Percentiles rank a stretch among this genome's conserved stretches.
These are phyloP conservation scores for Rosa rugosa DNA, from an alignment of 306 rosid genomes.

Conservation along the genomic window DNA sequence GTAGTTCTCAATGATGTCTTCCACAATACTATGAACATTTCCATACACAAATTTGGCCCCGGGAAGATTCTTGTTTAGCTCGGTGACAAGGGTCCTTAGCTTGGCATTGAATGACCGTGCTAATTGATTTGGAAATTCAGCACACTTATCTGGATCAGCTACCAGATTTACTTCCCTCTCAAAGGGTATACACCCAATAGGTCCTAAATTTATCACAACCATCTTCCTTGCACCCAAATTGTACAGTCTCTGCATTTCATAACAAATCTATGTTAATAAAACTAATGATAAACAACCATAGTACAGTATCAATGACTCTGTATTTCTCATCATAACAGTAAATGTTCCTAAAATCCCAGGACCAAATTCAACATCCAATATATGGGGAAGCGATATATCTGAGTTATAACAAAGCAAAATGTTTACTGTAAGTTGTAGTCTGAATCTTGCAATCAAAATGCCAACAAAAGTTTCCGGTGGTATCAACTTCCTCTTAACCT, in stretches of 20 bases:
- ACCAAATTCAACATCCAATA: too few species aligned
- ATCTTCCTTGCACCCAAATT: slow-evolving; percentile 64
- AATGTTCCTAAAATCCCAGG: too few species aligned
- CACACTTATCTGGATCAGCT: slow-evolving; percentile 46
- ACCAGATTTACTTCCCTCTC: slow-evolving; percentile 55
- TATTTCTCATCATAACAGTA: not conserved
- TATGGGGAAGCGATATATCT: not conserved
- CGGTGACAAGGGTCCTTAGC: slow-evolving; percentile 51
- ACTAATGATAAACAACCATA: not conserved
- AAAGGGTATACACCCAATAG: slow-evolving; percentile 73
- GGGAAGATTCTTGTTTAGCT: slow-evolving; percentile 36
- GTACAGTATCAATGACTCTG: not conserved
- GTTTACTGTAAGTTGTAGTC: slow-evolving; percentile 56
- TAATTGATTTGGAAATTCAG: slow-evolving; percentile 45
- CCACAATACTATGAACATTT: slow-evolving; percentile 51
- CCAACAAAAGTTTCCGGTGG: slow-evolving; percentile 48
- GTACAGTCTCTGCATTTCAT: slow-evolving; percentile 50
- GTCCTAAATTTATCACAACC: slow-evolving; percentile 69
- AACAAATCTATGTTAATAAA: not conserved
- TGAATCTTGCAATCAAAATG: slow-evolving; percentile 49
- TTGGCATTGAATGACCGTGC: slow-evolving; percentile 46
- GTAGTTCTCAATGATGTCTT: slow-evolving; percentile 54
- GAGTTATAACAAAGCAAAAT: not conserved
- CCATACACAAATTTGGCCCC: slow-evolving; percentile 61
- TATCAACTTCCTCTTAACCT: slow-evolving; percentile 13